phyloP scores from a whole-genome alignment of 768 basidiomycete species.

The Coprinopsis marcescibilis region DNA sequence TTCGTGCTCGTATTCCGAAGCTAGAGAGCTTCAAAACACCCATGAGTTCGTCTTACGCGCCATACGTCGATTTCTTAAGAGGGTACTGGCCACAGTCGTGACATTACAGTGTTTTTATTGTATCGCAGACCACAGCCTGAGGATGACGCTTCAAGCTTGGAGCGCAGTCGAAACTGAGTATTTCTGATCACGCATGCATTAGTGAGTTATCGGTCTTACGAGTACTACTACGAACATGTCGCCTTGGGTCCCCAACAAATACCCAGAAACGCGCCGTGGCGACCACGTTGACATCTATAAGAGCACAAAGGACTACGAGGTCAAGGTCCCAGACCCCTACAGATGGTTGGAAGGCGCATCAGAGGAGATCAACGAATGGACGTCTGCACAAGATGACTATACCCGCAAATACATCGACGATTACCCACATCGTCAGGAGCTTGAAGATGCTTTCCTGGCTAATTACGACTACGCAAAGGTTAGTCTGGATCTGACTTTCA shows the following conservation, averaged over 20 bases:
- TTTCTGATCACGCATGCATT: no score
- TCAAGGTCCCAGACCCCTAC: slow-evolving; percentile 66
- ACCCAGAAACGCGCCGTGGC: slow-evolving; percentile 60
- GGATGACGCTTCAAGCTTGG: no score
- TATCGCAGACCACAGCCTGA: no score
- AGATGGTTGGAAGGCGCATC: slow-evolving; percentile 65
- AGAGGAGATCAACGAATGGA: slow-evolving; percentile 66
- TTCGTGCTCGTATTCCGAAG: no score
- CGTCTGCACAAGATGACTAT: slow-evolving; percentile 50
- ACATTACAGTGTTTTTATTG: no score
- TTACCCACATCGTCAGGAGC: slow-evolving; percentile 49
- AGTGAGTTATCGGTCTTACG: no score
- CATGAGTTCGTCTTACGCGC: no score
- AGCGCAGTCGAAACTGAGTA: no score
- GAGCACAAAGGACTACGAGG: slow-evolving; percentile 54
- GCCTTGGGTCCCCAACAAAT: slow-evolving; percentile 53
- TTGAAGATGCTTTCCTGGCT: slow-evolving; percentile 53
- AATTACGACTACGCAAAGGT: slow-evolving; percentile 41
- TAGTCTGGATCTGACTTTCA: slow-evolving; percentile 1
- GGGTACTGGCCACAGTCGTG: no score
- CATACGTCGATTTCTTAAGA: no score
- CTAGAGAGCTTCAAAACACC: no score
- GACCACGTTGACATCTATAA: slow-evolving; percentile 67
- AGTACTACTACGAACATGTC: no score
- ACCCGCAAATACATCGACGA: slow-evolving; percentile 58